Evolutionary conservation across 2,329 filamentous ascomycete species (phyloP), one percentile per base, ranked within the genome.

Genomic region (Pseudogymnoascus verrucosus): DNA sequence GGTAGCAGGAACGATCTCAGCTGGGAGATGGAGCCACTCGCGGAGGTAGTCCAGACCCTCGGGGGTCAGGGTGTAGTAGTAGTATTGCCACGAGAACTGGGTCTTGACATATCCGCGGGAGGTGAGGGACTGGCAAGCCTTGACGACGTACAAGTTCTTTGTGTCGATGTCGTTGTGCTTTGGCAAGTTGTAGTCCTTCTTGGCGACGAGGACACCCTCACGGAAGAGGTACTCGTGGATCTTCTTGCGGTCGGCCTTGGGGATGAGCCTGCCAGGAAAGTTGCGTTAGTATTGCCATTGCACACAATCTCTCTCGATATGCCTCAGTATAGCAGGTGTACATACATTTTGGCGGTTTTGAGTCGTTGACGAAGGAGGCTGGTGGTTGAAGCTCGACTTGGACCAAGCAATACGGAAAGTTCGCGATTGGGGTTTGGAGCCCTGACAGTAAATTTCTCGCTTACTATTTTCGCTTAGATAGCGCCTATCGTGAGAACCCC

Each of bases 21-120:
- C 93, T 76, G 95, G 95, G 75, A 99, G 90, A 84, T 99, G 95
- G 75, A 99, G 93, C 95, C 95, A 99, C 86, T 99, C 95, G 79
- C 95, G 93, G 80, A 99, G 93, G 88, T 99, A 99, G 85, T 98
- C 93, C 79, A 99, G 93, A 83, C 95, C 95, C 87, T 98, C 93
- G 77, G 93, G 91, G 79, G 93, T 97, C 82, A 99, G 89, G 82
- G 95, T 97, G 89, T 99, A 99, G 90, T 99, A 99, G 89, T 98
- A 96, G 87, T 93, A 96, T 84, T 96, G 92, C 92, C 92, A 96
- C 72, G 92, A 96, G 90, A 99, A 99, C 82, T 96, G 95, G 75
- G 95, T 99, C 91, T 99, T 99, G 83, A 99, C 88, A 82, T 91
- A 98, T 79, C 93, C 93, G 79, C 95, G 93, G 74, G 93, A 97